phyloP scores from a whole-genome alignment of 768 basidiomycete genomes.

The Omphalotus guepiniiformis region DNA sequence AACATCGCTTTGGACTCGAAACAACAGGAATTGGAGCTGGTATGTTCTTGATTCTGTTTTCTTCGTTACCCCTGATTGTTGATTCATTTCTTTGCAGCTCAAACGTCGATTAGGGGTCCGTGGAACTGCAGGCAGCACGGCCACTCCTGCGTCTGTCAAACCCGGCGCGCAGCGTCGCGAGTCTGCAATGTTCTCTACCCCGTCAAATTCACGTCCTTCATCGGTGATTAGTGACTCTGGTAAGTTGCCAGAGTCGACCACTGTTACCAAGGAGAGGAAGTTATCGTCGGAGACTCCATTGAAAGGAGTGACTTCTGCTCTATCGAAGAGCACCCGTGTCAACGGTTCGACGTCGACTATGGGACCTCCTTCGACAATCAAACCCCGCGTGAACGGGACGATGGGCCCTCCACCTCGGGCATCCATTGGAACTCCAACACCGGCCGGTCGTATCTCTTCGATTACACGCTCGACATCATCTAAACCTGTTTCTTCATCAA shows the following conservation, averaged over 20 bases:
- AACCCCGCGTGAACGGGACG: constrained; percentile 31
- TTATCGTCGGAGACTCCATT: constrained; percentile 30
- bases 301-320: constrained; percentile 26
- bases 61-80: not conserved
- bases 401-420: constrained; percentile 50
- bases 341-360: constrained; percentile 25
- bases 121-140: constrained; percentile 51
- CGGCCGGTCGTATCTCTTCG: constrained; percentile 29
- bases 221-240: constrained; percentile 53
- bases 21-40: constrained; percentile 90
- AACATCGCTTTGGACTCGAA: constrained; percentile 93
- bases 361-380: constrained; percentile 16
- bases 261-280: constrained; percentile 30
- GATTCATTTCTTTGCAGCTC: constrained; percentile 34
- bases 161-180: constrained; percentile 48
- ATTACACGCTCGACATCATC: constrained; percentile 31
- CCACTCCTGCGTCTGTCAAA: constrained; percentile 31
- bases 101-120: constrained; percentile 60
- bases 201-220: constrained; percentile 46
- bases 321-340: constrained; percentile 48
- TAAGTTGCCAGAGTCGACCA: constrained; percentile 22
- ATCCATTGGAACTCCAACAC: constrained; percentile 38
- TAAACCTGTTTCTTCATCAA: constrained; percentile 20
- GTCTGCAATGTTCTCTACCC: constrained; percentile 54
- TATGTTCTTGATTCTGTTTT: constrained; percentile 32